Evolutionary conservation across 1,284 basidiomycete species (phyloP).

Genomic region (Apiotrichum mycotoxinovorans): DNA sequence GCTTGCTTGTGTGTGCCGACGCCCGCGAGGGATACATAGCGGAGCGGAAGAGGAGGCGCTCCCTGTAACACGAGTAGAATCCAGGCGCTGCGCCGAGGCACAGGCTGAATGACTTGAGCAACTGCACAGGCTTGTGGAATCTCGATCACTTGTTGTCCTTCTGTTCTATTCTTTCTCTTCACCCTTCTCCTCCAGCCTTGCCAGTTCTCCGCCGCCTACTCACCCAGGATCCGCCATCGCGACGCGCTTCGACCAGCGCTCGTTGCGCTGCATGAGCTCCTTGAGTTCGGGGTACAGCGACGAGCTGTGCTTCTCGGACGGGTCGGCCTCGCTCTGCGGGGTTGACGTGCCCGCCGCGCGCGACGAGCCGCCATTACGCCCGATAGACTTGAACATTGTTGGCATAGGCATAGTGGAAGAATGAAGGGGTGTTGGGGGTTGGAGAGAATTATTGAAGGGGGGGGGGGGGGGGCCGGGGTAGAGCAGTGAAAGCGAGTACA

Average conservation of each 20-base stretch:
- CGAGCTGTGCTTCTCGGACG: slow-evolving; percentile 7
- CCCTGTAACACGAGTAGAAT: too few species aligned
- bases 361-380: not conserved
- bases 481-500: too few species aligned
- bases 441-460: not conserved
- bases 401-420: slow-evolving; percentile 4
- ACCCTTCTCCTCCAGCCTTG: too few species aligned
- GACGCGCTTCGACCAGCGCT: slow-evolving; percentile 17
- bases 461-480: too few species aligned
- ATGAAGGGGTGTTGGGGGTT: not conserved
- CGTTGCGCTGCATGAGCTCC: slow-evolving; percentile 23
- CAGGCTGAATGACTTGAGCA: too few species aligned
- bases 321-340: not conserved
- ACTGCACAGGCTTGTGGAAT: too few species aligned
- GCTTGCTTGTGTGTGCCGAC: too few species aligned
- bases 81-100: too few species aligned
- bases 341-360: not conserved
- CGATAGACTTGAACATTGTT: slow-evolving; percentile 4
- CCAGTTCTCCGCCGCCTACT: too few species aligned
- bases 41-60: not conserved
- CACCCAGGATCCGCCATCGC: slow-evolving; percentile 13
- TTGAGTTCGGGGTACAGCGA: slow-evolving; percentile 15
- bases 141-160: too few species aligned
- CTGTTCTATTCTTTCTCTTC: too few species aligned
- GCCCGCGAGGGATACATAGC: too few species aligned